These are phyloP conservation scores for Zasmidium citrigriseum DNA, from an alignment of 2,329 filamentous ascomycete genomes.

Conservation along the genomic window DNA sequence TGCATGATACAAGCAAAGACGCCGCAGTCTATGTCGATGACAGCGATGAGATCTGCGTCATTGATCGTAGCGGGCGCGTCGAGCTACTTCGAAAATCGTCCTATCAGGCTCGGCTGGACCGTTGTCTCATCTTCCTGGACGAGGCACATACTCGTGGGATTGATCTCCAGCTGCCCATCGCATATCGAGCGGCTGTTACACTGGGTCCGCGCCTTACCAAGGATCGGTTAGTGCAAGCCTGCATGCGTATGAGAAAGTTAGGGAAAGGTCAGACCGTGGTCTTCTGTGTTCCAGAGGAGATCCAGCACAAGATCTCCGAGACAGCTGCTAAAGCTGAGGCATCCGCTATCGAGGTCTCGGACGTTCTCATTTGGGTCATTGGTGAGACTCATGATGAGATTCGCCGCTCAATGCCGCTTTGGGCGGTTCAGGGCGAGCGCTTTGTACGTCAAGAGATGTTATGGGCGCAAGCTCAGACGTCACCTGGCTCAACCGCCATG, in stretches of 20 bases:
- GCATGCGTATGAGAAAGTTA: conserved; percentile 71
- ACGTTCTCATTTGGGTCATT: conserved; percentile 64
- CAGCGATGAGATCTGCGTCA: conserved; percentile 55
- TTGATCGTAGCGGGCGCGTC: conserved; percentile 50
- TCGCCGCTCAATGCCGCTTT: conserved; percentile 55
- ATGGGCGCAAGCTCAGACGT: conserved; percentile 36
- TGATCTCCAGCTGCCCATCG: conserved; percentile 61
- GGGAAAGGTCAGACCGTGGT: conserved; percentile 66
- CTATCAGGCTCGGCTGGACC: conserved; percentile 56
- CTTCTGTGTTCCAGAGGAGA: conserved; percentile 62
- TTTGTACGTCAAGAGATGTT: conserved; percentile 38
- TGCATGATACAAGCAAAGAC: conserved; percentile 29
- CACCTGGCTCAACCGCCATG: conserved; percentile 11
- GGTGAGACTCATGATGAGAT: conserved; percentile 57
- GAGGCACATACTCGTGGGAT: conserved; percentile 71
- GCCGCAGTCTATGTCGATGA: conserved; percentile 61
- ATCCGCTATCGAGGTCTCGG: conserved; percentile 46
- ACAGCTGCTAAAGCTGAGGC: conserved; percentile 3
- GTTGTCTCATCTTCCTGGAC: conserved; percentile 68
- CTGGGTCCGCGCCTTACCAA: conserved; percentile 67
- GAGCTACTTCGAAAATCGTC: conserved; percentile 61
- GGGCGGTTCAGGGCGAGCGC: conserved; percentile 61
- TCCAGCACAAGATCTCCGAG: conserved; percentile 54
- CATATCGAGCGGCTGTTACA: conserved; percentile 67
- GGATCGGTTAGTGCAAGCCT: conserved; percentile 69